Evolutionary conservation across 805 yeast species (phyloP).

Genomic region (Teunomyces stri): DNA sequence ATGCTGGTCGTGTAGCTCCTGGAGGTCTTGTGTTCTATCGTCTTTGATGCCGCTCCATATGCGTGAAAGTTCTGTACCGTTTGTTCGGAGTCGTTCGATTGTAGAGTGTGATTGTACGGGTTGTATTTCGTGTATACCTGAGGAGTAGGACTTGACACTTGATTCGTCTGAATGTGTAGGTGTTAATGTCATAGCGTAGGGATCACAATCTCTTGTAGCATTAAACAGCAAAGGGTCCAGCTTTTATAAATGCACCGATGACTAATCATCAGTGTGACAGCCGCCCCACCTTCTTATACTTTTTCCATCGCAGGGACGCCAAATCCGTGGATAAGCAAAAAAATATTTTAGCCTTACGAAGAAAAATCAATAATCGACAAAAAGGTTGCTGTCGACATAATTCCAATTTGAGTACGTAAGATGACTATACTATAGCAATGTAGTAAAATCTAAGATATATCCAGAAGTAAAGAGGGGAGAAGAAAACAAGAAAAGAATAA

Average conservation of each 20-base stretch:
- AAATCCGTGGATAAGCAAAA: not conserved
- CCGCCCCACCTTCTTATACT: not conserved
- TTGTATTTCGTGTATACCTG: not conserved
- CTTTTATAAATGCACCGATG: not conserved
- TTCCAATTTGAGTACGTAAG: too few species aligned
- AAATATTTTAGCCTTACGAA: not conserved
- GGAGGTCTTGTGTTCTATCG: constrained; percentile 17
- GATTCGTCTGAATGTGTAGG: not conserved
- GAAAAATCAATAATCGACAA: too few species aligned
- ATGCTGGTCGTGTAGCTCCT: constrained; percentile 10
- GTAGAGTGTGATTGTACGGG: not conserved
- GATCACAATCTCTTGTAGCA: too few species aligned
- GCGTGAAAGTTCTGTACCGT: constrained; percentile 15
- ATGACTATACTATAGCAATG: too few species aligned
- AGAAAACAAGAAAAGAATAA: too few species aligned
- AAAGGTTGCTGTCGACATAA: too few species aligned
- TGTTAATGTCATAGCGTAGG: not conserved
- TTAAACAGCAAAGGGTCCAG: not conserved
- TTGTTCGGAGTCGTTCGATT: constrained; percentile 5
- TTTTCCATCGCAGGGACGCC: not conserved
- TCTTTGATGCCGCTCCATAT: constrained; percentile 21
- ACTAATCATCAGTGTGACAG: not conserved
- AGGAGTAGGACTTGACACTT: not conserved
- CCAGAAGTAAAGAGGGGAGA: too few species aligned
- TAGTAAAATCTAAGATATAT: too few species aligned